Evolutionary conservation across 2,329 filamentous ascomycete species (phyloP).

Genomic region (Orbilia brochopaga): DNA sequence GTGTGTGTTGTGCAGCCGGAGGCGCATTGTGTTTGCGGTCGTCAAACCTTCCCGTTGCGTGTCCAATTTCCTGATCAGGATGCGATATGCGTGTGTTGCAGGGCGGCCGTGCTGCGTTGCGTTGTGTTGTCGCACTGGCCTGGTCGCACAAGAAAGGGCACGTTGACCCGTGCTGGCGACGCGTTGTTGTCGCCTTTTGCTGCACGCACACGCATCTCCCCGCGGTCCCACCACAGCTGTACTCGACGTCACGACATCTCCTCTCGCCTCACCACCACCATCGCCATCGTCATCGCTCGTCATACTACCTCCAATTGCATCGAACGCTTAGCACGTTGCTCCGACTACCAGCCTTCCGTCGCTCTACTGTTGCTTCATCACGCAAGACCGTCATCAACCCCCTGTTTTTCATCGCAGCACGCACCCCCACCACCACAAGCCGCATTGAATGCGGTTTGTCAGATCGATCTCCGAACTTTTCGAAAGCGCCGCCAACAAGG

Average conservation of each 20-base stretch:
- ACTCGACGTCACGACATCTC: slow-evolving; percentile 4
- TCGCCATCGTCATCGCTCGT: neutral
- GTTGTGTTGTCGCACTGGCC: slow-evolving; percentile 1
- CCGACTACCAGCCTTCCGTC: neutral
- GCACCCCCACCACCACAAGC: neutral
- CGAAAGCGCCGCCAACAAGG: neutral
- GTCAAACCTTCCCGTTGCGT: slow-evolving; percentile 6
- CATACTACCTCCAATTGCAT: neutral
- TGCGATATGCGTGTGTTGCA: slow-evolving; percentile 2
- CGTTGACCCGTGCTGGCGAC: slow-evolving; percentile 14
- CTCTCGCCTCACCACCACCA: neutral
- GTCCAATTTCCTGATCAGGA: slow-evolving; percentile 31
- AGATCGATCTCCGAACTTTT: neutral
- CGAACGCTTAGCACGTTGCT: neutral
- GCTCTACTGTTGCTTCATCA: neutral
- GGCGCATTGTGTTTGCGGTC: slow-evolving; percentile 11
- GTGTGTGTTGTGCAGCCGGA: slow-evolving; percentile 17
- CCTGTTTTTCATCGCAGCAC: too few relatives aligned
- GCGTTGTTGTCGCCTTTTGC: slow-evolving; percentile 46
- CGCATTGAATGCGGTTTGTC: slow-evolving; percentile 1
- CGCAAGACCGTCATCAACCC: neutral
- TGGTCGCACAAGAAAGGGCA: slow-evolving; percentile 19
- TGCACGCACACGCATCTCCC: slow-evolving; percentile 3
- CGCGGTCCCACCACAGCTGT: slow-evolving; percentile 2
- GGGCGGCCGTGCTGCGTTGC: slow-evolving; percentile 17